Base-by-base conservation (phyloP, 2,329 filamentous ascomycete species). In the Helotiales sp. region DNA sequence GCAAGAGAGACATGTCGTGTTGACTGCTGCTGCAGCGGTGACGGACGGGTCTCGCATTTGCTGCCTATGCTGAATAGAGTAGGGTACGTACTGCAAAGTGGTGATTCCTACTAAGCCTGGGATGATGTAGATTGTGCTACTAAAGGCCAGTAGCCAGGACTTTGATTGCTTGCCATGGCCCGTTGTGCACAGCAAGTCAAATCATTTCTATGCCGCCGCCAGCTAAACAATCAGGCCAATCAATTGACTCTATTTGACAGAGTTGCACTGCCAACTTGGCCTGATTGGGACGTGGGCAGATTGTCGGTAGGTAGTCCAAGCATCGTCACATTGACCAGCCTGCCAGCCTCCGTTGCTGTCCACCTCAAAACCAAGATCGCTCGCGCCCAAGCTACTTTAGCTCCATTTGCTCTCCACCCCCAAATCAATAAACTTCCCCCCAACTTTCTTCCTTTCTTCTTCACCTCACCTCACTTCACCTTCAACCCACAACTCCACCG, bases 301-400 rank as follows among this genome's bases (percentile, higher is more conserved):
- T 15, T 7, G 4, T 49, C 45, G 11, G 26, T 26, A 15, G 15
- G 22, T 52, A 8, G 32, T 37, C 54, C 30, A 57, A 57, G 52
- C 32, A 58, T 37, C 22, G 34, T 37, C 34, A 43, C 54, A 26
- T 37, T 15, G 32, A 37, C 54, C 3, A 17, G 30, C 54, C n/a
- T 7, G 32, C 32, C 22, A 20, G 22, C 40, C 24, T 2, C 10
- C 47, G 26, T 11, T 20, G 11, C 47, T 52, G 15, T 28, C 20
- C 15, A n/a, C 15, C 13, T 20, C 43, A 52, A 52, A 52, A 40
- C 7, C 34, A 40, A 40, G 34, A 4, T 32, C 7, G 50, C 17
- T 54, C 17, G 28, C 30, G 52, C 52, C 52, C 15, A 43, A 59
- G 32, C 55, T 32, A 65, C 59, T 37, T 59, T 50, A 65, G 63